phyloP scores from a whole-genome alignment of 208 protist species.

The Trypanosoma mega region DNA sequence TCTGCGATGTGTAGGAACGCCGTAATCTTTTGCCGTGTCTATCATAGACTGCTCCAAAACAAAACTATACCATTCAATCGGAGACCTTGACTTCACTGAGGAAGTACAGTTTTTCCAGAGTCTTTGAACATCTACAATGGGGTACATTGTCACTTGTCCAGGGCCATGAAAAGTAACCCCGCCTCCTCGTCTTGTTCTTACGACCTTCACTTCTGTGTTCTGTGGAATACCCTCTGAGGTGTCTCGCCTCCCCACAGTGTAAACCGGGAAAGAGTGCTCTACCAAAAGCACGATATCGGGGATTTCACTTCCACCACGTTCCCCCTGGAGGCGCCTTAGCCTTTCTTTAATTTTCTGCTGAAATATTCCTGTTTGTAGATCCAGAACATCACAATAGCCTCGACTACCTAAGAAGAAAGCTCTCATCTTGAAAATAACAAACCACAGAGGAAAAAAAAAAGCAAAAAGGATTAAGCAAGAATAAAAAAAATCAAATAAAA shows the following conservation, averaged over 20 bases:
- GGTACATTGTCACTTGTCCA: constrained; percentile 88
- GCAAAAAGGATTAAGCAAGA: constrained; percentile 2
- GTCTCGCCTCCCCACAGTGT: constrained; percentile 87
- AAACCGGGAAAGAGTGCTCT: constrained; percentile 77
- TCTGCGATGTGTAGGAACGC: constrained; percentile 58
- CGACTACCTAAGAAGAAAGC: constrained; percentile 65
- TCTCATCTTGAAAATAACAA: constrained; percentile 38
- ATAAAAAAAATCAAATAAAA: neutral
- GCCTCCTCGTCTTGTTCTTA: constrained; percentile 75
- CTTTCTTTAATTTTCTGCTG: constrained; percentile 64
- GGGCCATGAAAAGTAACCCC: constrained; percentile 88
- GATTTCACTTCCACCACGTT: constrained; percentile 30
- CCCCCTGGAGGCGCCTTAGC: constrained; percentile 33
- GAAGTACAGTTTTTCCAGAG: constrained; percentile 60
- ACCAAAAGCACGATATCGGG: constrained; percentile 66
- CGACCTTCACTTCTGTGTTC: constrained; percentile 43
- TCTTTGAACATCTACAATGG: constrained; percentile 72
- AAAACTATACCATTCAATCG: constrained; percentile 85
- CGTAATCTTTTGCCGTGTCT: constrained; percentile 44
- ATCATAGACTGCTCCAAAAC: constrained; percentile 81
- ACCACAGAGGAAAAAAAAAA: constrained; percentile 14
- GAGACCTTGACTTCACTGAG: constrained; percentile 54
- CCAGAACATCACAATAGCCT: constrained; percentile 51
- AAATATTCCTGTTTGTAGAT: constrained; percentile 74
- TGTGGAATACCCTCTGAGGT: constrained; percentile 52